phyloP scores from a whole-genome alignment of 768 basidiomycete species.

The Sarcodon sp. region DNA sequence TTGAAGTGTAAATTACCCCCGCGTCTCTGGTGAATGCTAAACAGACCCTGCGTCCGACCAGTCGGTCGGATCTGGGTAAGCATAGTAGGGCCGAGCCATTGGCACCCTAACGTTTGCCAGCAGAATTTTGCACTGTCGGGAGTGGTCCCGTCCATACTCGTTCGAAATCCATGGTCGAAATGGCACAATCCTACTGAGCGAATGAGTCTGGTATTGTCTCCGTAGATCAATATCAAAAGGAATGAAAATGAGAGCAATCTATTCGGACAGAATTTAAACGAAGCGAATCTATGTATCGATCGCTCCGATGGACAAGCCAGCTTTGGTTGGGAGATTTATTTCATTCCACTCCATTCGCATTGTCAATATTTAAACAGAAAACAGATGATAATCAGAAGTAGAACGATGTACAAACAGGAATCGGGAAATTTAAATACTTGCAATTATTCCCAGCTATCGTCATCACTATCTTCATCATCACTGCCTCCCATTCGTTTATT shows the following conservation, averaged over 20 bases:
- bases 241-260: too few species aligned
- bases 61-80: constrained; percentile 56
- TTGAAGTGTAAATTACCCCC: constrained; percentile 50
- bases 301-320: too few species aligned
- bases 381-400: background rate
- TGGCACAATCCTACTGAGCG: too few species aligned
- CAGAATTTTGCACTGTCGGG: too few species aligned
- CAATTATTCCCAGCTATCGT: constrained; percentile 17
- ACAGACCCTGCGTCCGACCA: constrained; percentile 82
- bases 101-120: too few species aligned
- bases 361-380: background rate
- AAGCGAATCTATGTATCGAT: background rate
- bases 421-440: background rate
- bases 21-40: constrained; percentile 51
- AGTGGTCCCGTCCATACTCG: too few species aligned
- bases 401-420: background rate
- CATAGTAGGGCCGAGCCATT: too few species aligned
- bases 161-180: too few species aligned
- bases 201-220: too few species aligned
- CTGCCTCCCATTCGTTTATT: constrained; percentile 85
- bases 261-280: background rate
- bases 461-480: constrained; percentile 21
- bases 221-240: too few species aligned
- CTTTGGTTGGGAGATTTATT: too few species aligned
- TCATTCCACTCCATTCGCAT: background rate